phyloP scores from a whole-genome alignment of 106 monocot species.

The Narthecium ossifragum region DNA sequence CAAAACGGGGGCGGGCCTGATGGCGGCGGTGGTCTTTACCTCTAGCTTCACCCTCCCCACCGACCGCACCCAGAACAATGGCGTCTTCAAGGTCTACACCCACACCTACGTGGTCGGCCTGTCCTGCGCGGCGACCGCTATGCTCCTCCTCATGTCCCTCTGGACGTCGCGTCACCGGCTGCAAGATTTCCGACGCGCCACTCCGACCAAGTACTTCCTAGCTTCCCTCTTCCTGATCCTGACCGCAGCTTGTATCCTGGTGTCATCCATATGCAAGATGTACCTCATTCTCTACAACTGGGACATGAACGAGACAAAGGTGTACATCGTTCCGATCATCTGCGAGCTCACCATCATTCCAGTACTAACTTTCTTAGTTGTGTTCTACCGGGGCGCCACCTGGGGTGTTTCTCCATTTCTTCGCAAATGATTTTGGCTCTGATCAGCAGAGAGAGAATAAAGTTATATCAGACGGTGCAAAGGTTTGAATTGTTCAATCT shows the following conservation, averaged over 20 bases:
- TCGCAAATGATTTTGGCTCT: too few species aligned
- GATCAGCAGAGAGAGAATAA: too few species aligned
- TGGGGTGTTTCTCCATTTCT: too few species aligned
- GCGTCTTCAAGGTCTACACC: constrained; percentile 15
- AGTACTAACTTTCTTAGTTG: too few species aligned
- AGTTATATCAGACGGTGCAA: too few species aligned
- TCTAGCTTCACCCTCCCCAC: constrained; percentile 30
- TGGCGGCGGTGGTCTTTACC: constrained; percentile 37
- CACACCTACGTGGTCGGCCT: constrained; percentile 29
- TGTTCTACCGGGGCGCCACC: too few species aligned
- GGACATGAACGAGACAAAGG: background rate
- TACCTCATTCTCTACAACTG: constrained; percentile 24
- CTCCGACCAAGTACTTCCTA: constrained; percentile 28
- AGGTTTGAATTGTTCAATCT: too few species aligned
- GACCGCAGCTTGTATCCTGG: constrained; percentile 8
- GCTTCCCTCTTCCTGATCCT: constrained; percentile 20
- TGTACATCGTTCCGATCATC: constrained; percentile 13
- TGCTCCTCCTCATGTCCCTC: constrained; percentile 33
- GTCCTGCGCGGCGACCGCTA: constrained; percentile 26
- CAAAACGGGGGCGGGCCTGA: constrained; percentile 23
- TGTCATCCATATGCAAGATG: constrained; percentile 31
- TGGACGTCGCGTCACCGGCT: constrained; percentile 20
- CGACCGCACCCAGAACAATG: constrained; percentile 2
- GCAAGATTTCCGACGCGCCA: constrained; percentile 14
- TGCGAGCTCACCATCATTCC: constrained; percentile 26